Base-by-base conservation (phyloP, 129 eudicot species). In the Dittrichia graveolens region DNA sequence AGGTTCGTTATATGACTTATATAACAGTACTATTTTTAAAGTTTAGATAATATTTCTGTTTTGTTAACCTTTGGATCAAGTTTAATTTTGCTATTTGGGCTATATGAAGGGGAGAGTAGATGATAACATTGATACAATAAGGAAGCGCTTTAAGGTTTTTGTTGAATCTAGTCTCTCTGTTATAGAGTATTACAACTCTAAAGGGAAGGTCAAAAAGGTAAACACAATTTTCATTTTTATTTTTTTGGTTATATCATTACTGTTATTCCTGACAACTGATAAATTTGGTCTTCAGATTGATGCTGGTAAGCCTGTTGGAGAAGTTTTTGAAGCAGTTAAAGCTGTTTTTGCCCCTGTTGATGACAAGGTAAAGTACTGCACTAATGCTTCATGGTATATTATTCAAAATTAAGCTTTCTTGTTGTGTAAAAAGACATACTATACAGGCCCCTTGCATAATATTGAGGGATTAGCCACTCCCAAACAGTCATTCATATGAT, bases 181-280 rank as follows among this genome's bases (percentile, higher is more conserved):
- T 52, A 90, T 90, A 43, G 83, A 94, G 38, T 81, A 94, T 80
- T 94, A 94, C 76, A 69, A 81, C 57, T 65, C 96, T 12, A 83
- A 80, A 70, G 98, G 89, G 67, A 94, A 90, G 81, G 96, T 90
- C 74, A 84, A 82, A 31, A 94, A 88, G 98, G 98, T 94, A 89
- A 81, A n/a, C 4, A 68, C 49, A 31, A 9, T 12, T 69, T 62
- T 48, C 44, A 5, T 12, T n/a, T 72, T 61, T 34, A 6, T 5
- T 8, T 49, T 10, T 15, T 42, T 24, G 4, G 5, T 46, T 38
- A 5, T 67, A 5, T 59, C 39, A 68, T 69, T 58, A 47, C 8
- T 35, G 37, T 37, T n/a, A 41, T 14, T 64, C 4, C 3, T 42
- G 16, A 7, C 42, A 48, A 72, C 13, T 78, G 42, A 57, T 61